Evolutionary conservation across 805 yeast species (phyloP).

Genomic region (Lachancea lanzarotensis): DNA sequence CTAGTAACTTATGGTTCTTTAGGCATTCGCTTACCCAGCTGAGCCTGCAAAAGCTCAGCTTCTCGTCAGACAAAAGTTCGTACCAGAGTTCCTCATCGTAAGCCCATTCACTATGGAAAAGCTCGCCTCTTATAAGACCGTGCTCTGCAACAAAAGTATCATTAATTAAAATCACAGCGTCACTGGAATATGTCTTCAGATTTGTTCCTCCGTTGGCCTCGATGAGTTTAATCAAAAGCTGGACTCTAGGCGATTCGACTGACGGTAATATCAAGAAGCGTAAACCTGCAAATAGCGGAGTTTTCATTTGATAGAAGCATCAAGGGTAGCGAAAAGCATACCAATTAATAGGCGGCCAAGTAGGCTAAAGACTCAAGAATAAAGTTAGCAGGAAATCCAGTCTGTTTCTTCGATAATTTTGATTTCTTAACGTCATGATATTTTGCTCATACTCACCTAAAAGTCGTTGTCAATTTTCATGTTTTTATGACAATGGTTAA

Average conservation of each 20-base stretch:
- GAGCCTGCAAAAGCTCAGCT: constrained; percentile 12
- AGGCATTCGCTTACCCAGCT: constrained; percentile 19
- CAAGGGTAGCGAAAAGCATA: not conserved
- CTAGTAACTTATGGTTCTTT: constrained; percentile 6
- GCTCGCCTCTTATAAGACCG: constrained; percentile 11
- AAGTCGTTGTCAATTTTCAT: not conserved
- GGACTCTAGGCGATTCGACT: constrained; percentile 5
- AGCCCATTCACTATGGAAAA: constrained; percentile 22
- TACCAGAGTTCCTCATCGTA: constrained; percentile 10
- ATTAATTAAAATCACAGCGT: constrained; percentile 18
- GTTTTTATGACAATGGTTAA: not conserved
- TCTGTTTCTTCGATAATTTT: no score
- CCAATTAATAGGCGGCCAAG: not conserved
- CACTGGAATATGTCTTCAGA: constrained; percentile 1
- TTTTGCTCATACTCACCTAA: no score
- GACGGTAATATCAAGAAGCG: constrained; percentile 5
- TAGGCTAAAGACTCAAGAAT: no score
- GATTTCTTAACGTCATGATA: no score
- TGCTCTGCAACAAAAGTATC: constrained; percentile 20
- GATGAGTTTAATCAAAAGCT: constrained; percentile 16
- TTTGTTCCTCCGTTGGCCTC: constrained; percentile 20
- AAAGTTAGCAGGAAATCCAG: not conserved
- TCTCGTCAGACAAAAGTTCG: not conserved
- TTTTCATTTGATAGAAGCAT: not conserved
- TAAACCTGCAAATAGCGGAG: not conserved